A percentile compares a stretch with the other conserved stretches of the same genome.
phyloP scores from a whole-genome alignment of 495 filamentous ascomycete genomes.

The Aspergillus ostianus region DNA sequence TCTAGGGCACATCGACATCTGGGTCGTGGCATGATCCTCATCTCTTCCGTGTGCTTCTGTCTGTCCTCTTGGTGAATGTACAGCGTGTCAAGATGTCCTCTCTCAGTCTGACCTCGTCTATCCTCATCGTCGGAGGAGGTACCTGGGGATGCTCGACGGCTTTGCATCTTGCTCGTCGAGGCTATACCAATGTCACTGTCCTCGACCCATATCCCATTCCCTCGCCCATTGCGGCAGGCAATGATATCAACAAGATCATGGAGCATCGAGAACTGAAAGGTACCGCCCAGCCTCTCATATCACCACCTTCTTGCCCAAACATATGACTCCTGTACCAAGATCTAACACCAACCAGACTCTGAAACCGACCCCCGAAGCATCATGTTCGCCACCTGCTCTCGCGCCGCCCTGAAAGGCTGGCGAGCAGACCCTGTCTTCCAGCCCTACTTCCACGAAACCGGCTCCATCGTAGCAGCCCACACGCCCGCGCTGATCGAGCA shows the following conservation, averaged over 20 bases:
- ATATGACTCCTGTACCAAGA: background rate
- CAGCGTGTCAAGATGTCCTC: conserved; percentile 10
- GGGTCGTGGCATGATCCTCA: no score
- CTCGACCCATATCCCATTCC: conserved; percentile 46
- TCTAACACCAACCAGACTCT: conserved; percentile 2
- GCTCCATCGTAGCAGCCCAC: conserved; percentile 45
- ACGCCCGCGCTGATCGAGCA: conserved; percentile 35
- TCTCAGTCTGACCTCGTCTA: conserved; percentile 20
- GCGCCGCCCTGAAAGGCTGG: conserved; percentile 45
- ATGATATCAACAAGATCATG: conserved; percentile 58
- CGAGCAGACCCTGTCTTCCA: conserved; percentile 46
- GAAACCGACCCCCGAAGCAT: conserved; percentile 30
- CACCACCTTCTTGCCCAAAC: no score
- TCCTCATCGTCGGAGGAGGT: conserved; percentile 47
- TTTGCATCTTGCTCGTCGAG: conserved; percentile 48
- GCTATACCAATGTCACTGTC: conserved; percentile 47
- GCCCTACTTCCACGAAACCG: conserved; percentile 49
- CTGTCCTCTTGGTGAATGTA: background rate
- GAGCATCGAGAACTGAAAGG: conserved; percentile 47
- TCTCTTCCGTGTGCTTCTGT: background rate
- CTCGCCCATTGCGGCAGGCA: conserved; percentile 52
- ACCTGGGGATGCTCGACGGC: conserved; percentile 54
- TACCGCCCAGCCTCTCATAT: conserved; percentile 6
- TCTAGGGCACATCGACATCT: background rate
- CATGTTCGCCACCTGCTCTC: conserved; percentile 34